Evolutionary conservation across 208 protist species (phyloP).

Genomic region (Tetramitus jugosus): DNA sequence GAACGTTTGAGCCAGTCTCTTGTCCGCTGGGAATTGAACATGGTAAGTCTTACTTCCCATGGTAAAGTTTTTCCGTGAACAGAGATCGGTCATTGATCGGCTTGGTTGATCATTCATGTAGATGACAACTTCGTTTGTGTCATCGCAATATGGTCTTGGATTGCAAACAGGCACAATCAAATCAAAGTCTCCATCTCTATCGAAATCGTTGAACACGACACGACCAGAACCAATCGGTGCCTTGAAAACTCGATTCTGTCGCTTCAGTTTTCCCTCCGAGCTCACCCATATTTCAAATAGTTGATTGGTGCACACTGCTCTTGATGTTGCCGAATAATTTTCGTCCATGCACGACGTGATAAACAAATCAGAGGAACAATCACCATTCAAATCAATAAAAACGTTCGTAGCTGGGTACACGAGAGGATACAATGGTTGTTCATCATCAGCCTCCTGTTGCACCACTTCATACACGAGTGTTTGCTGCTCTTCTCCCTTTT

Average conservation of each 20-base stretch:
- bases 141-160: background rate
- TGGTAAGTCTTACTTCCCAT: too few species aligned
- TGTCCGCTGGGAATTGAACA: too few species aligned
- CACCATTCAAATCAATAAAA: background rate
- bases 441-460: too few species aligned
- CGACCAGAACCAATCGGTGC: background rate
- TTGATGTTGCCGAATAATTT: too few species aligned
- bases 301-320: background rate
- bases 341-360: background rate
- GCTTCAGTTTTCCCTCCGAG: background rate
- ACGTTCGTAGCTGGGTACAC: background rate
- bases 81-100: background rate
- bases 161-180: conserved; percentile 1
- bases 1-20: too few species aligned
- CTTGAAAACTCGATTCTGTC: background rate
- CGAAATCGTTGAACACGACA: background rate
- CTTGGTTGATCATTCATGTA: too few species aligned
- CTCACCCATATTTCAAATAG: background rate
- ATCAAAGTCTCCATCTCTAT: background rate
- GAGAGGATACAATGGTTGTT: background rate
- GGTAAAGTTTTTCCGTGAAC: background rate
- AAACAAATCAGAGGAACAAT: background rate
- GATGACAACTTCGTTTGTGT: too few species aligned
- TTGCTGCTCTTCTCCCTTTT: background rate
- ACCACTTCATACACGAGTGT: too few species aligned